These are phyloP conservation scores for Carex parvula DNA, from an alignment of 176 grass and related monocot species.

Conservation along the genomic window DNA sequence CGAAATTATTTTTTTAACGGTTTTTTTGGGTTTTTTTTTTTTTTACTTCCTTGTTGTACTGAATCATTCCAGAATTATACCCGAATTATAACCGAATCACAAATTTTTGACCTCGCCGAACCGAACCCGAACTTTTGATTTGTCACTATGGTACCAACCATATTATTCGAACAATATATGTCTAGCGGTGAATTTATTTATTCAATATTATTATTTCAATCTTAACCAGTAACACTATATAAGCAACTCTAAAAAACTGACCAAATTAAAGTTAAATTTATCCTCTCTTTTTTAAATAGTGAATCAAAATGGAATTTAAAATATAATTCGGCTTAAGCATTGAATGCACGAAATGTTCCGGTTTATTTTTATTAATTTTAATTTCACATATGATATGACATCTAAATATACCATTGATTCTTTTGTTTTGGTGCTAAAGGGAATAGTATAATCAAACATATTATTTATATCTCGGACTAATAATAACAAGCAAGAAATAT, in stretches of 20 bases:
- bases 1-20: too few relatives aligned
- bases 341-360: background rate
- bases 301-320: background rate
- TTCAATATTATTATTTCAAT: background rate
- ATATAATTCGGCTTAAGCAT: background rate
- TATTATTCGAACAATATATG: background rate
- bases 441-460: background rate
- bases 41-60: too few relatives aligned
- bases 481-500: background rate
- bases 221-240: background rate
- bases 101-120: too few relatives aligned
- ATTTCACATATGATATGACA: background rate
- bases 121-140: too few relatives aligned
- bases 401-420: background rate
- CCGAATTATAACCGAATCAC: too few relatives aligned
- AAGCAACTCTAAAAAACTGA: background rate
- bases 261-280: background rate
- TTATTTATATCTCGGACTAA: background rate
- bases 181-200: background rate
- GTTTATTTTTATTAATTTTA: background rate
- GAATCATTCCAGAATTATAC: too few relatives aligned
- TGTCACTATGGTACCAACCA: background rate
- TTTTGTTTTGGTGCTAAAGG: background rate
- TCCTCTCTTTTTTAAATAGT: background rate
- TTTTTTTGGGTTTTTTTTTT: too few relatives aligned